Base-by-base conservation (phyloP, 441 rosid species). In the Capsella rubella region DNA sequence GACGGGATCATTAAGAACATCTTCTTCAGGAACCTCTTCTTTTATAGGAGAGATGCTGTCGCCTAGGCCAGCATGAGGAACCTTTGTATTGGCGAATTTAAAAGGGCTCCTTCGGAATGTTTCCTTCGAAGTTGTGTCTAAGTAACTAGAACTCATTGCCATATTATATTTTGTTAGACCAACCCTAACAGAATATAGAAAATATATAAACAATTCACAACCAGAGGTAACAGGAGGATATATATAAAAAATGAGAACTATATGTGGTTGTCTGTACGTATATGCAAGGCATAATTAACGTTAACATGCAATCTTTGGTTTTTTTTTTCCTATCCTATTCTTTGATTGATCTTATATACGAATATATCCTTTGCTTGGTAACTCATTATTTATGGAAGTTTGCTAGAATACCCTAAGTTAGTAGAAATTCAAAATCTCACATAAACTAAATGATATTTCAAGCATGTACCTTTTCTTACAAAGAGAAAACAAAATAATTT, bases 61-160 rank as follows among this genome's bases (percentile, higher is more conserved):
- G 0, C 77, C 74, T 28, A 78, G 57, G 16, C 73, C 77, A 60
- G 29, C 43, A 13, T 78, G 74, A 72, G 77, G 71, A 61, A 78
- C 60, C 42, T 67, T 78, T 28, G 67, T 72, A 59, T 78, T 78
- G 0, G 66, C 66, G 39, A 78, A 78, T 15, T 78, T 72, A 67
- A 78, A 78, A 72, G 81, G 81, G 47, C 74, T 78, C 49, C 52
- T 78, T 9, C 81, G 34, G 55, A 67, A 53, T 53, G 60, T 60
- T 12, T 72, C 78, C 9, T 61, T 72, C 1, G 25, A 39, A 67
- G 28, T 13, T 60, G 65, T 54, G 8, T 72, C 65, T 72, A 51
- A 51, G 68, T 77, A 28, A 59, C 59, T 77, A 31, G 72, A 71
- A 65, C 37, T 34, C 77, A 53, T 66, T 57, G 67, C 15, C 70